Evolutionary conservation across 768 basidiomycete species (phyloP).

Genomic region (Hericium coralloides): DNA sequence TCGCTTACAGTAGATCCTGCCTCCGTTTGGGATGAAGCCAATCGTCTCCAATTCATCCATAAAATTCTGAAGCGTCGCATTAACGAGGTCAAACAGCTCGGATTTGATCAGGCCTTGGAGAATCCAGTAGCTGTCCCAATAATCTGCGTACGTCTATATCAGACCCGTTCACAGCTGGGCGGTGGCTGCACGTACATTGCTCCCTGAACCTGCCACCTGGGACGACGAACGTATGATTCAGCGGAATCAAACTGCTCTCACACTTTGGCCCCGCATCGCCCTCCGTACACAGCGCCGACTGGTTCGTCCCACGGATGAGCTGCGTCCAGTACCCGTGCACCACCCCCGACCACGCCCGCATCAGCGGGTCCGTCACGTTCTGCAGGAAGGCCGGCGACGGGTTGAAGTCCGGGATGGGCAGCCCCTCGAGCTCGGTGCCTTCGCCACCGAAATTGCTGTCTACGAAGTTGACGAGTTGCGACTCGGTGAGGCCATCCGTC

Average conservation of each 20-base stretch:
- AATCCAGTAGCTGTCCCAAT: conserved; percentile 80
- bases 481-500: conserved; percentile 39
- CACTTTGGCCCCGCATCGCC: conserved; percentile 41
- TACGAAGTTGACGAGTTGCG: conserved; percentile 58
- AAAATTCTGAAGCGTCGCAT: conserved; percentile 81
- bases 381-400: conserved; percentile 55
- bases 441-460: conserved; percentile 75
- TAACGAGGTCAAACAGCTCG: conserved; percentile 61
- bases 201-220: conserved; percentile 84
- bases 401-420: conserved; percentile 53
- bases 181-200: conserved; percentile 49
- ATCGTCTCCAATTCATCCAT: conserved; percentile 84
- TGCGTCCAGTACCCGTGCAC: conserved; percentile 84
- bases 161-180: background rate
- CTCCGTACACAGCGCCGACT: conserved; percentile 50
- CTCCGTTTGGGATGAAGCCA: conserved; percentile 94
- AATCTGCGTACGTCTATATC: conserved; percentile 25
- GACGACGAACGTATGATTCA: conserved; percentile 87
- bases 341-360: conserved; percentile 64
- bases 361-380: conserved; percentile 59
- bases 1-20: conserved; percentile 70
- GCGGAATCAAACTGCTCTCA: conserved; percentile 78
- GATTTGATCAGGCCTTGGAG: conserved; percentile 80
- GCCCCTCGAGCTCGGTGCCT: conserved; percentile 70
- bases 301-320: conserved; percentile 69